phyloP scores from a whole-genome alignment of 1,139 yeast genomes.

The Geotrichum histeridarum region DNA sequence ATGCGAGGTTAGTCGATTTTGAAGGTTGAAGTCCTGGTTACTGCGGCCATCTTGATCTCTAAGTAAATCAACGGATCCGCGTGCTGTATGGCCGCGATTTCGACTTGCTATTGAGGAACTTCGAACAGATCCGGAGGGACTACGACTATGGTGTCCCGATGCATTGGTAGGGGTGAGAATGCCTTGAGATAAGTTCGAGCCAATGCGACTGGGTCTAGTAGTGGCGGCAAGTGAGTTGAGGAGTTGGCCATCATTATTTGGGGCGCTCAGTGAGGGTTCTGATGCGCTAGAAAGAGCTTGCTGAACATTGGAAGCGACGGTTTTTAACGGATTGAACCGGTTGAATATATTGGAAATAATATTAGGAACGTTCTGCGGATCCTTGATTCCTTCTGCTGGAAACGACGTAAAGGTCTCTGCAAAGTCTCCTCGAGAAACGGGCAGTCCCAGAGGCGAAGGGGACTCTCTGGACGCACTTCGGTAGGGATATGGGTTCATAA shows the following conservation, averaged over 20 bases:
- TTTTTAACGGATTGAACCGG: conserved; percentile 27
- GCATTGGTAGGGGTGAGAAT: neutral
- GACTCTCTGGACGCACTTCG: conserved; percentile 4
- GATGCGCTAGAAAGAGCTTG: conserved; percentile 25
- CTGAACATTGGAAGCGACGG: conserved; percentile 31
- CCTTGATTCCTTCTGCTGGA: conserved; percentile 29
- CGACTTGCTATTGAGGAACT: neutral
- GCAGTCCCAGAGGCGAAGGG: neutral
- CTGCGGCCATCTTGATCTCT: neutral
- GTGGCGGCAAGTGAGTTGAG: conserved; percentile 7
- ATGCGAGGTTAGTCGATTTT: conserved; percentile 1
- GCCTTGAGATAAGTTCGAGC: neutral
- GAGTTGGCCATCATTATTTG: neutral
- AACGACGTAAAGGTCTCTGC: conserved; percentile 27
- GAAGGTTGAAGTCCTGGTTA: neutral
- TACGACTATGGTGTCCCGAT: neutral
- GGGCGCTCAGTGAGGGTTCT: neutral
- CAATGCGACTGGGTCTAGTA: conserved; percentile 8
- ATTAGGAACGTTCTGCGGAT: conserved; percentile 25
- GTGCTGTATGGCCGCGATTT: neutral
- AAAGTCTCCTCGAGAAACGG: conserved; percentile 4
- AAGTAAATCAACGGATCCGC: neutral
- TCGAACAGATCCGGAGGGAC: neutral
- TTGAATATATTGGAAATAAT: conserved; percentile 27
- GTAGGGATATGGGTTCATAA: conserved; percentile 6